These are phyloP conservation scores for Hebeloma cylindrosporum DNA, from an alignment of 768 basidiomycete species.

Conservation along the genomic window DNA sequence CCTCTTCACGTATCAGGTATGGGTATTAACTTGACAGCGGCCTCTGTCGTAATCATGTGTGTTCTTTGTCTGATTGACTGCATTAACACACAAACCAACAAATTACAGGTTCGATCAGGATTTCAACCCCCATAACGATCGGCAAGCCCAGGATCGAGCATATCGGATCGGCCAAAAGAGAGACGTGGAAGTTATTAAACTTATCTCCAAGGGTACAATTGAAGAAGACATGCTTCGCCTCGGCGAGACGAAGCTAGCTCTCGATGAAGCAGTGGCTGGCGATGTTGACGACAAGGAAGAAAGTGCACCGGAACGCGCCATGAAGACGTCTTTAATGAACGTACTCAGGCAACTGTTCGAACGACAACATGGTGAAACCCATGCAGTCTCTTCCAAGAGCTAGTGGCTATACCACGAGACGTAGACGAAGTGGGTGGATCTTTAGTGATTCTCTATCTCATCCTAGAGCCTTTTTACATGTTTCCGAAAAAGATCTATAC, in stretches of 20 bases:
- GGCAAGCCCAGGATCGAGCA: conserved; percentile 95
- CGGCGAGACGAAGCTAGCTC: conserved; percentile 84
- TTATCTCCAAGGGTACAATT: conserved; percentile 88
- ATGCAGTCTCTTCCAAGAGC: conserved; percentile 1
- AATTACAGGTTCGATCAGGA: conserved; percentile 86
- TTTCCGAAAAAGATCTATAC: conserved; percentile 1
- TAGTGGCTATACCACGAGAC: no score
- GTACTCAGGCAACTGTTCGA: conserved; percentile 82
- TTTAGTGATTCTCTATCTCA: conserved; percentile 1
- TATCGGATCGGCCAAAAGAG: conserved; percentile 96
- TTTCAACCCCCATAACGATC: conserved; percentile 97
- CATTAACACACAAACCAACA: background rate
- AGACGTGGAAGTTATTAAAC: conserved; percentile 92
- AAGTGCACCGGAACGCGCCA: conserved; percentile 70
- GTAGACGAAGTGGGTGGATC: background rate
- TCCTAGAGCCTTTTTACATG: conserved; percentile 1
- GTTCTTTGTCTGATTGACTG: conserved; percentile 20
- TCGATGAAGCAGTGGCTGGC: conserved; percentile 94
- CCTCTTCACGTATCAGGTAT: conserved; percentile 44
- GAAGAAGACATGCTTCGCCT: conserved; percentile 95
- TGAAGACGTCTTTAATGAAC: conserved; percentile 86
- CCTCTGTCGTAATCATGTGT: conserved; percentile 91
- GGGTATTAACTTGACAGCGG: conserved; percentile 96
- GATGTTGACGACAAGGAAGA: conserved; percentile 65
- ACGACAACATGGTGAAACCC: conserved; percentile 41